phyloP scores from a whole-genome alignment of 2,329 filamentous ascomycete genomes.

The Didymella pinodella region DNA sequence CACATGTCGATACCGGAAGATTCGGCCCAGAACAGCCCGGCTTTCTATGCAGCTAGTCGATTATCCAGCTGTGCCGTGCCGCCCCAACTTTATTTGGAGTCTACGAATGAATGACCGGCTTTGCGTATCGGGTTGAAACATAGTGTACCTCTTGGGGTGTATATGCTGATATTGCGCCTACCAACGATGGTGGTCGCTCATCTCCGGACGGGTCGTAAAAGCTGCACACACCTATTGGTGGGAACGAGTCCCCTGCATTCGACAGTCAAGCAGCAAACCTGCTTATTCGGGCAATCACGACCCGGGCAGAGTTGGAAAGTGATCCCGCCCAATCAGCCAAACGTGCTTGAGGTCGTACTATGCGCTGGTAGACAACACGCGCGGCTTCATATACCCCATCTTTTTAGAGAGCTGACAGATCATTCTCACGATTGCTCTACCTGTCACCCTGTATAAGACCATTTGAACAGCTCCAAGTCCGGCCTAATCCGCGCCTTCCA shows the following conservation, averaged over 20 bases:
- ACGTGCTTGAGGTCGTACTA: constrained; percentile 2
- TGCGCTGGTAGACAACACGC: background rate
- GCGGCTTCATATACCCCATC: background rate
- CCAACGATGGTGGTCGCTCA: constrained; percentile 1
- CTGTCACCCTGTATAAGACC: background rate
- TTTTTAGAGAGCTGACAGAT: too few species aligned
- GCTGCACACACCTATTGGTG: constrained; percentile 14
- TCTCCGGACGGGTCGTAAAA: constrained; percentile 1
- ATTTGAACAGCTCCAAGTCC: background rate
- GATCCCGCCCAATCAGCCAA: constrained; percentile 19
- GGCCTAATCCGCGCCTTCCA: background rate
- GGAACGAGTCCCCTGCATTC: constrained; percentile 16
- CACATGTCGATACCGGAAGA: background rate
- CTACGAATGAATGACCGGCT: background rate
- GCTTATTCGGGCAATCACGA: constrained; percentile 15
- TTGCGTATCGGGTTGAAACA: background rate
- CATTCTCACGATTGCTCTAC: background rate
- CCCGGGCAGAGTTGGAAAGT: constrained; percentile 12
- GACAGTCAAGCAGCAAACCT: constrained; percentile 21
- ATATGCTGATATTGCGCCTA: background rate
- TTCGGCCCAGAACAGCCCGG: background rate
- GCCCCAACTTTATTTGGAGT: background rate
- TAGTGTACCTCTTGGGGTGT: background rate
- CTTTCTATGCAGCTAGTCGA: background rate
- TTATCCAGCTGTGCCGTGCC: background rate